Evolutionary conservation across 495 filamentous ascomycete genomes (phyloP).

Genomic region (Arthonia radiata): DNA sequence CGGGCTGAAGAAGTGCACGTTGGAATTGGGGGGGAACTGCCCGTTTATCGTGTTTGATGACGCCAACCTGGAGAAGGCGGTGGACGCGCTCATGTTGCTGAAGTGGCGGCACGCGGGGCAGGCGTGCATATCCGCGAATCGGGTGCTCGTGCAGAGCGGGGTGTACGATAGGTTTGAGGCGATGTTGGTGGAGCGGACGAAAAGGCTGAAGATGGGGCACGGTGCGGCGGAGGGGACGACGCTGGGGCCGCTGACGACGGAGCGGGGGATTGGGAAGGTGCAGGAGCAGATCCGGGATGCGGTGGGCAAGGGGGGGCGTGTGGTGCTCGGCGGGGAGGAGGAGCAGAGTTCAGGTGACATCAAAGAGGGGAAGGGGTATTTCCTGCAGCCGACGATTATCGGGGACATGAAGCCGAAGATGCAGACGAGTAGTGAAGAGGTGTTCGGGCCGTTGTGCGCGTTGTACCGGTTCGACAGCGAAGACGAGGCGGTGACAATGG

Average conservation of each 20-base stretch:
- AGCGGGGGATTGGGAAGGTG: constrained; percentile 36
- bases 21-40: constrained; percentile 23
- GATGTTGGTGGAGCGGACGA: constrained; percentile 27
- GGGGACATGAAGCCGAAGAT: constrained; percentile 33
- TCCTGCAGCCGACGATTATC: constrained; percentile 50
- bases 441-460: constrained; percentile 42
- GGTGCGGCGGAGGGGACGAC: constrained; percentile 31
- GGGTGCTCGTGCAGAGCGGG: constrained; percentile 28
- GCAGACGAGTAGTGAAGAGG: constrained; percentile 42
- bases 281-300: constrained; percentile 37
- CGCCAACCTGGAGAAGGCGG: constrained; percentile 18
- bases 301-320: constrained; percentile 27
- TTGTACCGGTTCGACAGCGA: constrained; percentile 47
- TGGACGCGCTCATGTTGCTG: constrained; percentile 9
- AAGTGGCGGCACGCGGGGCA: constrained; percentile 27
- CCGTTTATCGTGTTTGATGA: constrained; percentile 22
- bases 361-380: constrained; percentile 46
- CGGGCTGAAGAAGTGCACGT: constrained; percentile 24
- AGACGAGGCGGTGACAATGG: constrained; percentile 34
- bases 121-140: constrained; percentile 23
- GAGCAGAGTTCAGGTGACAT: too few species aligned
- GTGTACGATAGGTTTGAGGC: constrained; percentile 16
- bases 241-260: constrained; percentile 44
- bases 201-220: constrained; percentile 36
- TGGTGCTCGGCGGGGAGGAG: constrained; percentile 34